Percentiles rank a stretch among this genome's conserved stretches.
These are phyloP conservation scores for Chaetomium fimeti DNA, from an alignment of 495 filamentous ascomycete species.

Conservation along the genomic window DNA sequence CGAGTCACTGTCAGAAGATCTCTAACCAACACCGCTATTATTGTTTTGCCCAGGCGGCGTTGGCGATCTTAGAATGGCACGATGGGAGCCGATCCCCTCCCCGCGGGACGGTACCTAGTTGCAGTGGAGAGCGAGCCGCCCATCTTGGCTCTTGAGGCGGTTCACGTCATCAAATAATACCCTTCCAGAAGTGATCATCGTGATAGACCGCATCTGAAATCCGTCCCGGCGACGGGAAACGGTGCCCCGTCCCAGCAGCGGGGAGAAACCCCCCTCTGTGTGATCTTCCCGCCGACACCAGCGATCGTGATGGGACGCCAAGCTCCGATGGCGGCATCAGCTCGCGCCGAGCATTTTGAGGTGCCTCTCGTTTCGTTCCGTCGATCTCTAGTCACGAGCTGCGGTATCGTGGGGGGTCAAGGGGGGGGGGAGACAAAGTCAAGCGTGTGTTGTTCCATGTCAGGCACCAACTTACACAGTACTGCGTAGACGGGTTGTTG, in stretches of 20 bases:
- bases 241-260: neutral
- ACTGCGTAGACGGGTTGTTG: no score
- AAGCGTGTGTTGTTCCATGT: neutral
- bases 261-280: conserved; percentile 1
- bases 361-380: conserved; percentile 19
- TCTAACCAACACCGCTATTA: conserved; percentile 19
- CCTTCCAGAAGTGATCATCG: conserved; percentile 10
- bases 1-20: conserved; percentile 16
- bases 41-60: neutral
- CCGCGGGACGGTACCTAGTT: conserved; percentile 18
- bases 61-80: neutral
- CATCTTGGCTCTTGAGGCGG: conserved; percentile 2
- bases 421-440: neutral
- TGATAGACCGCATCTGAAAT: neutral
- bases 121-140: conserved; percentile 4
- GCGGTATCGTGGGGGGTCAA: neutral
- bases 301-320: conserved; percentile 9
- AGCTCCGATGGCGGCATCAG: conserved; percentile 2
- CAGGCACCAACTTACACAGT: neutral
- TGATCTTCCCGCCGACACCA: conserved; percentile 11
- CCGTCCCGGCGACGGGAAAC: neutral
- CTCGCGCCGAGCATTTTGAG: conserved; percentile 5
- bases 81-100: neutral
- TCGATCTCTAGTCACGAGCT: conserved; percentile 3
- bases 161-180: neutral